Percentiles rank a stretch among this genome's conserved stretches.
These are phyloP conservation scores for Cytospora mali DNA, from an alignment of 2,329 filamentous ascomycete genomes.

Conservation along the genomic window DNA sequence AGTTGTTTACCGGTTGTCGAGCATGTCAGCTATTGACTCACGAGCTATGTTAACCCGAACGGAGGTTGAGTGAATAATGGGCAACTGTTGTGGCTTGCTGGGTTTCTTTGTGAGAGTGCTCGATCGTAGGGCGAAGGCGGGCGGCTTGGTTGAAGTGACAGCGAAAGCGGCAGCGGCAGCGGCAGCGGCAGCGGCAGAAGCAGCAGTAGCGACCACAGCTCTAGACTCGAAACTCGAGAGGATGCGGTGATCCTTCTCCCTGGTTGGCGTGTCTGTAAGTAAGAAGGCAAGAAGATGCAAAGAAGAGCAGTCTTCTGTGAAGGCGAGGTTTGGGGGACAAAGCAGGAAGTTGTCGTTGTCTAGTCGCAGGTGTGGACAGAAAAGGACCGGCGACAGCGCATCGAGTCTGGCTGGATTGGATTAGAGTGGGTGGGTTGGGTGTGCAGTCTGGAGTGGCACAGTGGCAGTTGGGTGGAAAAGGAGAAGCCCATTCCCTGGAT, in stretches of 20 bases:
- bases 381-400: constrained; percentile 2
- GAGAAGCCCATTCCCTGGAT: not conserved
- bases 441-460: not conserved
- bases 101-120: not conserved
- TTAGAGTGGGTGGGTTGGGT: not conserved
- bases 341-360: not conserved
- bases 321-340: not conserved
- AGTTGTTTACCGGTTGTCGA: not conserved
- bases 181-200: too few species aligned
- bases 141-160: not conserved
- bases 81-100: not conserved
- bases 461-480: not conserved
- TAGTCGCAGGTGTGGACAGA: not conserved
- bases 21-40: not conserved
- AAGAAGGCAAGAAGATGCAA: not conserved
- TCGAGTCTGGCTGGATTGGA: not conserved
- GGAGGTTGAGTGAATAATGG: not conserved
- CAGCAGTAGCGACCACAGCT: not conserved
- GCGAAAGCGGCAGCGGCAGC: not conserved
- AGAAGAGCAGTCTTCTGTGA: not conserved
- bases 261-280: not conserved
- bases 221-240: not conserved
- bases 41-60: not conserved
- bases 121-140: not conserved
- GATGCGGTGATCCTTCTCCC: not conserved